Evolutionary conservation across 768 basidiomycete species (phyloP).

Genomic region (Rhodosporidiobolus sp.): DNA sequence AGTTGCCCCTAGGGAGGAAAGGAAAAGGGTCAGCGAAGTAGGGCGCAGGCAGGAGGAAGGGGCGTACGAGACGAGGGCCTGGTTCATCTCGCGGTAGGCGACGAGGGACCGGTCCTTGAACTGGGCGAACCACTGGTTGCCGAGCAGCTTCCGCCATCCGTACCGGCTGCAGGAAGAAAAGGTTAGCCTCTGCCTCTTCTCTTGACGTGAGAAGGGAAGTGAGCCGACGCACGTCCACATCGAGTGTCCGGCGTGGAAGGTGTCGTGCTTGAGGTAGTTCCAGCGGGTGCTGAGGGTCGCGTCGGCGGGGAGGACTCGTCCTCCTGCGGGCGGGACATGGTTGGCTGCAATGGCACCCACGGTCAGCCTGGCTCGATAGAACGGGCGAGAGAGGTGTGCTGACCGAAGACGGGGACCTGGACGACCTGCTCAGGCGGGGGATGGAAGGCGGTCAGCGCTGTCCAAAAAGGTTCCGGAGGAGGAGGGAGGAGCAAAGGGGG

Average conservation of each 20-base stretch:
- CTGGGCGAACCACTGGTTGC: slow-evolving; percentile 21
- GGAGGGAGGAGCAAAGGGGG: neutral
- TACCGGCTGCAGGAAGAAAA: neutral
- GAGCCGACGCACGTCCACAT: slow-evolving; percentile 15
- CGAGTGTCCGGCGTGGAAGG: neutral
- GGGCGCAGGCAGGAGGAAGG: no score
- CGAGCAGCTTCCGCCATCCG: slow-evolving; percentile 25
- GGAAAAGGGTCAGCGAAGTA: neutral
- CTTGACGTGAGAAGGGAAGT: neutral
- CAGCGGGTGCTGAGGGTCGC: neutral
- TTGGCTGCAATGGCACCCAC: slow-evolving; percentile 13
- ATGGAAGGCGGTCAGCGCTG: neutral
- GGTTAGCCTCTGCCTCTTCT: no score
- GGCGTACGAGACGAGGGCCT: slow-evolving; percentile 28
- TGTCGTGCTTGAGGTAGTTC: slow-evolving; percentile 18
- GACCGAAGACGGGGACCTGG: slow-evolving; percentile 26
- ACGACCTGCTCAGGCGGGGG: neutral
- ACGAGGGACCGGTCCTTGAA: slow-evolving; percentile 20
- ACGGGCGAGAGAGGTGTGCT: neutral
- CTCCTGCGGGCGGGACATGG: slow-evolving; percentile 29
- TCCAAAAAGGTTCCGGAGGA: neutral
- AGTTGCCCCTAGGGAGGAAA: slow-evolving; percentile 29
- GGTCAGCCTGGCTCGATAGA: neutral
- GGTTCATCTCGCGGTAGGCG: slow-evolving; percentile 28
- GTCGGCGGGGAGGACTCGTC: slow-evolving; percentile 9